phyloP scores from a whole-genome alignment of 108 stramenopile species.

The Nitzschia palea region DNA sequence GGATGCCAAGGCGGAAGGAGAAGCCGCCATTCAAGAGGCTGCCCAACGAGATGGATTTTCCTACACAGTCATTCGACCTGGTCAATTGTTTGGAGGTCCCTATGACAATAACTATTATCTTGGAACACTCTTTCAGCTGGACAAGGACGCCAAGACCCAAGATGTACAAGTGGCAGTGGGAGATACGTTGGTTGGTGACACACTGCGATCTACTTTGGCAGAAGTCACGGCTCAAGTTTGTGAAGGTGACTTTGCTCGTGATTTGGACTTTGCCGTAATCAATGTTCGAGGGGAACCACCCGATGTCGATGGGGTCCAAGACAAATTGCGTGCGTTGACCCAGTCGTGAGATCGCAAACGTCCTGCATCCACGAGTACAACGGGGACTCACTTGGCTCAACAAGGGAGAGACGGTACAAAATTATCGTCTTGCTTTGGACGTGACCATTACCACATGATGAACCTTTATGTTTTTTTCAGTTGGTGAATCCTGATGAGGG shows the following conservation, averaged over 20 bases:
- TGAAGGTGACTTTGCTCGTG: slow-evolving; percentile 34
- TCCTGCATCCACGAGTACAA: too few species aligned
- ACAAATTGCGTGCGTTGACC: slow-evolving; percentile 13
- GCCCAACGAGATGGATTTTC: slow-evolving; percentile 34
- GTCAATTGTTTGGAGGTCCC: slow-evolving; percentile 65
- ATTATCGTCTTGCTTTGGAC: too few species aligned
- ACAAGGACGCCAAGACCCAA: slow-evolving; percentile 57
- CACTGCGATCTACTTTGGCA: slow-evolving; percentile 47
- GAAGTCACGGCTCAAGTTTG: slow-evolving; percentile 54
- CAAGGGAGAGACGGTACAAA: too few species aligned
- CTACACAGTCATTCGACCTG: slow-evolving; percentile 57
- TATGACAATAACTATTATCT: slow-evolving; percentile 66
- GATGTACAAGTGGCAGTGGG: slow-evolving; percentile 59
- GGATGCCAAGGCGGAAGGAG: slow-evolving; percentile 66
- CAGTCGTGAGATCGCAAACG: too few species aligned
- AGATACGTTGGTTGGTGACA: slow-evolving; percentile 66
- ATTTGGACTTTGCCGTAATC: slow-evolving; percentile 61
- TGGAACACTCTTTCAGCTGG: slow-evolving; percentile 48
- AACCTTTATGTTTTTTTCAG: too few species aligned
- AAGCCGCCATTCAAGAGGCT: slow-evolving; percentile 42
- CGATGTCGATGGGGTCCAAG: slow-evolving; percentile 15
- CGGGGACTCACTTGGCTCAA: too few species aligned
- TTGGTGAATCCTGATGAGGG: too few species aligned
- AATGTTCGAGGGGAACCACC: slow-evolving; percentile 32
- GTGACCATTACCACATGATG: too few species aligned